A percentile compares a stretch with the other conserved stretches of the same genome.
Evolutionary conservation across 1,139 yeast species (phyloP).

Genomic region (Saccharomycopsis phalli): DNA sequence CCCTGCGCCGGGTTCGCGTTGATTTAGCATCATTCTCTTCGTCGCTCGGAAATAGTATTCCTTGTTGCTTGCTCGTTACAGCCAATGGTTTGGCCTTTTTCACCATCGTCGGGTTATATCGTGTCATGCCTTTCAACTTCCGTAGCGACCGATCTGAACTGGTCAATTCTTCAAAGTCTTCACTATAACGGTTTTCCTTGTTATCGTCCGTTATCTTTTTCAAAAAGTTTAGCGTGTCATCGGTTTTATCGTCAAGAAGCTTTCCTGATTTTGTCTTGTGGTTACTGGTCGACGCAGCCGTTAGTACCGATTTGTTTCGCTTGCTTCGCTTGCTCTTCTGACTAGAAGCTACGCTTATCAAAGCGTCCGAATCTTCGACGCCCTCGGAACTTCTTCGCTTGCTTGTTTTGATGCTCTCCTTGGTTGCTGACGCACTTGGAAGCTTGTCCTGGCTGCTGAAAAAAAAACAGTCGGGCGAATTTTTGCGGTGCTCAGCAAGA

Average conservation of each 20-base stretch:
- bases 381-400: not conserved
- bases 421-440: not conserved
- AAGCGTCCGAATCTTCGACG: too few species aligned
- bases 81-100: not conserved
- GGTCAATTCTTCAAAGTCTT: slow-evolving; percentile 14
- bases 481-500: slow-evolving; percentile 38
- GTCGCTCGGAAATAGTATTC: slow-evolving; percentile 12
- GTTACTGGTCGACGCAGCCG: not conserved
- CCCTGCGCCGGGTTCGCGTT: slow-evolving; percentile 26
- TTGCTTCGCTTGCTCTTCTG: not conserved
- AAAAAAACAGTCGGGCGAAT: slow-evolving; percentile 45
- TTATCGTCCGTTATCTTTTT: slow-evolving; percentile 4
- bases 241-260: slow-evolving; percentile 18
- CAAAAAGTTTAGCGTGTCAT: slow-evolving; percentile 13
- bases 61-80: slow-evolving; percentile 4
- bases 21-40: slow-evolving; percentile 5
- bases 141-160: slow-evolving; percentile 15
- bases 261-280: slow-evolving; percentile 1
- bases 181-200: slow-evolving; percentile 14
- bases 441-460: slow-evolving; percentile 23
- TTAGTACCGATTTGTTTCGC: not conserved
- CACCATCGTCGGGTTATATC: slow-evolving; percentile 13
- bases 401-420: not conserved
- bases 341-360: not conserved
- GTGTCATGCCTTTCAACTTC: slow-evolving; percentile 11